Evolutionary conservation across 2,329 filamentous ascomycete genomes (phyloP), one percentile per base, ranked within the genome.

Genomic region (Dactylonectria macrodidyma): DNA sequence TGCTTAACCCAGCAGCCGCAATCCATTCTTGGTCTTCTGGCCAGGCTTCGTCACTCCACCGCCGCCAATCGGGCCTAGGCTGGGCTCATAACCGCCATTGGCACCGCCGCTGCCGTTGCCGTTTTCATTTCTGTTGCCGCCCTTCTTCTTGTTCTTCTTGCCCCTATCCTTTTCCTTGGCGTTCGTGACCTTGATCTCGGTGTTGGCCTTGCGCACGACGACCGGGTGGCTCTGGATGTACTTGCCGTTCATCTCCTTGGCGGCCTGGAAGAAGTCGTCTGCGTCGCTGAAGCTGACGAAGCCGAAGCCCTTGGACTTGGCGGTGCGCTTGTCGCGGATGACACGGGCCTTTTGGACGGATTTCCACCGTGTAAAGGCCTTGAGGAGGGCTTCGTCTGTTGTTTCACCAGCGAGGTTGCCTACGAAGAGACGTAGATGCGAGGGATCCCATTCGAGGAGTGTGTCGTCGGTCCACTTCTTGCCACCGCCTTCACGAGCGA

Each of bases 191-290:
- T 93, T 94, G 81, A 99, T 94, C 81, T 98, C 95, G 6, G 95
- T 97, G 73, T 92, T 97, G 72, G 93, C 94, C 80, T 96, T 93
- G 81, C 93, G 91, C 73, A 98, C 89, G 30, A 93, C 85, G 33
- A 98, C 93, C 0, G 96, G 96, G 81, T 98, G 96, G 80, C 95
- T 98, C 76, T 97, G 95, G 78, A 99, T 98, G 82, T 99, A 99
- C 84, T 99, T 98, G 75, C 95, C 95, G 77, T 98, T 93, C 96
- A 98, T 98, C 84, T 98, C 95, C 83, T 96, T 95, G 76, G 95
- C 95, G 2, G 96, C 95, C 76, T 94, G 90, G 86, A 99, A 98
- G 80, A 97, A 98, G 78, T 98, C 95, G 80, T 99, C 96, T 34
- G 95, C 93, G 78, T 98, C 93, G 76, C 91, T 92, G 83, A 99